Evolutionary conservation across 2,329 filamentous ascomycete genomes (phyloP).

Genomic region (Metarhizium rileyi): DNA sequence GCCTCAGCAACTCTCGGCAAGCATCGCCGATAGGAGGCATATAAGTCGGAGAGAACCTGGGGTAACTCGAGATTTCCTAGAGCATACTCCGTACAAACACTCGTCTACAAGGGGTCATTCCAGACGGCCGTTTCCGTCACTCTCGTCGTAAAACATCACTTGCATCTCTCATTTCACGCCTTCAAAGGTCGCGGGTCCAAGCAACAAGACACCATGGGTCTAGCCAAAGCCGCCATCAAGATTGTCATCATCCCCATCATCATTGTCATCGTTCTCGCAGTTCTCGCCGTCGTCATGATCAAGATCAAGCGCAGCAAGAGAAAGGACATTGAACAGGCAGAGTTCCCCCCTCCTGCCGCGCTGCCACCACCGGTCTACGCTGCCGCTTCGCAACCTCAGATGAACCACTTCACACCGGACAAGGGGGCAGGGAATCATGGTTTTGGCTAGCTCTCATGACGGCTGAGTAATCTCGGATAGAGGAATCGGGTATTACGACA

Average conservation of each 20-base stretch:
- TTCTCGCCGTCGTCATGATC: neutral
- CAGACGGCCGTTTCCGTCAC: neutral
- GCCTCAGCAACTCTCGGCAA: neutral
- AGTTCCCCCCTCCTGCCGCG: neutral
- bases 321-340: neutral
- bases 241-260: neutral
- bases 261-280: neutral
- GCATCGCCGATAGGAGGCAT: neutral
- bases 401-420: neutral
- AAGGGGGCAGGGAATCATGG: neutral
- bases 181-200: neutral
- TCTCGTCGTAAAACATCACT: neutral
- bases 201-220: neutral
- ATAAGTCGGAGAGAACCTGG: neutral
- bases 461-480: too few species aligned
- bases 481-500: too few species aligned
- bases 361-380: neutral
- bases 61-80: neutral
- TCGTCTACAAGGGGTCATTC: too few species aligned
- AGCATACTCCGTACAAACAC: neutral
- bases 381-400: neutral
- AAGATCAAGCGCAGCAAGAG: neutral
- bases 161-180: neutral
- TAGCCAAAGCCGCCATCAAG: neutral
- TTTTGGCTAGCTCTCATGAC: neutral